These are phyloP conservation scores for Vickermania ingenoplastis DNA, from an alignment of 208 protist species.

Conservation along the genomic window DNA sequence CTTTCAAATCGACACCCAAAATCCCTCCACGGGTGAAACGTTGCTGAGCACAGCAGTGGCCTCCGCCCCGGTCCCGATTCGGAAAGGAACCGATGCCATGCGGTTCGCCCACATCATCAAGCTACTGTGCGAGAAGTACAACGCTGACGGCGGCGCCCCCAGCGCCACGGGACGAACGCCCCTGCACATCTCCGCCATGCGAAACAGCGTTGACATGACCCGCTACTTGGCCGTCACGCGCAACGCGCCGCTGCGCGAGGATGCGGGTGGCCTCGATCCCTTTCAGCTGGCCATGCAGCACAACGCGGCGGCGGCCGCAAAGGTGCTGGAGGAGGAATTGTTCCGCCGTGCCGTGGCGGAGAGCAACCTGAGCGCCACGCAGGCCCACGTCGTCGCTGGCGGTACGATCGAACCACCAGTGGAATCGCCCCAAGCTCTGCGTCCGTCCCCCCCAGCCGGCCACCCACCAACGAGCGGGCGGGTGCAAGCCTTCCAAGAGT, in stretches of 20 bases:
- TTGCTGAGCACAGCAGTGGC: background rate
- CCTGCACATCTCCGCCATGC: constrained; percentile 31
- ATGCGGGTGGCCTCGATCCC: constrained; percentile 10
- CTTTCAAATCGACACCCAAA: background rate
- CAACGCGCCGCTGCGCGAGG: background rate
- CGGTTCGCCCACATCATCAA: constrained; percentile 20
- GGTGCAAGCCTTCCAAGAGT: background rate
- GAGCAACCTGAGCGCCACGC: background rate
- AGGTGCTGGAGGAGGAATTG: background rate
- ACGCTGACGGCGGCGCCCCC: constrained; percentile 31
- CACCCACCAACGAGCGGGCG: background rate
- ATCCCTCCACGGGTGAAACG: background rate
- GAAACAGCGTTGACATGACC: constrained; percentile 18
- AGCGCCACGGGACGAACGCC: constrained; percentile 38
- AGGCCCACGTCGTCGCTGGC: background rate
- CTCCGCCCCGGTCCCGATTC: constrained; percentile 9
- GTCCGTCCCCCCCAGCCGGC: background rate
- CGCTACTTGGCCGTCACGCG: constrained; percentile 16
- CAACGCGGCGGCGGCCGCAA: background rate
- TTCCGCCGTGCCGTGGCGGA: background rate
- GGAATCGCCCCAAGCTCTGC: background rate
- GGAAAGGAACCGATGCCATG: constrained; percentile 8
- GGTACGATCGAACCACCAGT: background rate
- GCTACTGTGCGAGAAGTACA: constrained; percentile 60
- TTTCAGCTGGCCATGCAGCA: constrained; percentile 2